Conservation (phyloP, 345 rosid genomes). For the Viola odorata region DNA sequence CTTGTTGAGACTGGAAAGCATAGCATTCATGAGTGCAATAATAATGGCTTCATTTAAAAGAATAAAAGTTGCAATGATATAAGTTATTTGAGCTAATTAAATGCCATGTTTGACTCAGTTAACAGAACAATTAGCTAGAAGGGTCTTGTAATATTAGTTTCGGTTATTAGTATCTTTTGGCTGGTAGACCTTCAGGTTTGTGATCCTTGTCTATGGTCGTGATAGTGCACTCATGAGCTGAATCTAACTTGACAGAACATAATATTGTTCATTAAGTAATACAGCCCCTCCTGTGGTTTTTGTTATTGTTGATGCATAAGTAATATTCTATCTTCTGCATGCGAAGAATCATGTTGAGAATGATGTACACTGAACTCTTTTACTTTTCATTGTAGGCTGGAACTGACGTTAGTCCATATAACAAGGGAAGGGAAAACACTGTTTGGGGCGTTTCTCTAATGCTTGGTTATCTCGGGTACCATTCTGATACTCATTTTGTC, state of each 20-base stretch:
- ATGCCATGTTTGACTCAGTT: no score
- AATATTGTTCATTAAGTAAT: no score
- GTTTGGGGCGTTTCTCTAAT: slow-evolving; percentile 88
- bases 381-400: slow-evolving; percentile 51
- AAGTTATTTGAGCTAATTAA: no score
- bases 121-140: no score
- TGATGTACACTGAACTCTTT: neutral
- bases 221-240: no score
- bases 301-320: slow-evolving; percentile 6
- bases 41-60: no score
- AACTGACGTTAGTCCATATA: slow-evolving; percentile 69
- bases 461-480: slow-evolving; percentile 92
- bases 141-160: no score
- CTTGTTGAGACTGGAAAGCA: no score
- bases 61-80: no score
- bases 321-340: neutral
- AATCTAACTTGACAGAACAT: neutral
- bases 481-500: slow-evolving; percentile 15
- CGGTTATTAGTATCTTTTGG: no score
- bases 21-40: no score
- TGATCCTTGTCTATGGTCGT: neutral
- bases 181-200: neutral
- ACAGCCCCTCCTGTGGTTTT: neutral
- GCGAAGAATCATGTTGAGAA: neutral
- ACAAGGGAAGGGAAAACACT: slow-evolving; percentile 85